Conservation (phyloP, 179 eudicot genomes). For the Nepenthes alata region DNA sequence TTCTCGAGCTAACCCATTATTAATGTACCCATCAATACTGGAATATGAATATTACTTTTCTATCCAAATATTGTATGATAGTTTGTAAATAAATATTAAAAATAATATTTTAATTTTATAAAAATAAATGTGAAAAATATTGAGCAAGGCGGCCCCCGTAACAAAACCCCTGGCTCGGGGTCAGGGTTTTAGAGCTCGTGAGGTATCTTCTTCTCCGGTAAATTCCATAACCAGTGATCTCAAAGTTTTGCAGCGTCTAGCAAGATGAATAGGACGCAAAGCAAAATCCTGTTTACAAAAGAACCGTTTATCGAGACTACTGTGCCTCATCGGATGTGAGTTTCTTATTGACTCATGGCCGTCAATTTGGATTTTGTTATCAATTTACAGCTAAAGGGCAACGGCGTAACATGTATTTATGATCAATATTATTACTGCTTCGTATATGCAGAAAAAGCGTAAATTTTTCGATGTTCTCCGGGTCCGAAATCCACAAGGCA, state of each 20-base stretch:
- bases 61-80: too few species aligned
- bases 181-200: background rate
- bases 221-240: background rate
- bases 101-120: too few species aligned
- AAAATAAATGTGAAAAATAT: too few species aligned
- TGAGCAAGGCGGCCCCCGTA: too few species aligned
- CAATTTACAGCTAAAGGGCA: too few species aligned
- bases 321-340: conserved; percentile 60
- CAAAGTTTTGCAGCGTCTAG: too few species aligned
- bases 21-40: too few species aligned
- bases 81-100: too few species aligned
- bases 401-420: background rate
- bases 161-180: too few species aligned
- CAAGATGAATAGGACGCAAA: conserved; percentile 12
- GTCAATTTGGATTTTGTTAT: background rate
- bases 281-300: conserved; percentile 37
- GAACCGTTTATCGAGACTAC: conserved; percentile 58
- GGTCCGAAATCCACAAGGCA: conserved; percentile 34
- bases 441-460: conserved; percentile 45
- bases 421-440: background rate
- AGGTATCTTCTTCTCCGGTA: background rate
- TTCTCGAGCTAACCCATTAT: too few species aligned
- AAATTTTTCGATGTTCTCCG: conserved; percentile 45
- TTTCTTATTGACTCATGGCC: background rate
- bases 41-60: too few species aligned